These are phyloP conservation scores for Coemansia sp. DNA, from an alignment of 192 early-diverging fungal species.

Conservation along the genomic window DNA sequence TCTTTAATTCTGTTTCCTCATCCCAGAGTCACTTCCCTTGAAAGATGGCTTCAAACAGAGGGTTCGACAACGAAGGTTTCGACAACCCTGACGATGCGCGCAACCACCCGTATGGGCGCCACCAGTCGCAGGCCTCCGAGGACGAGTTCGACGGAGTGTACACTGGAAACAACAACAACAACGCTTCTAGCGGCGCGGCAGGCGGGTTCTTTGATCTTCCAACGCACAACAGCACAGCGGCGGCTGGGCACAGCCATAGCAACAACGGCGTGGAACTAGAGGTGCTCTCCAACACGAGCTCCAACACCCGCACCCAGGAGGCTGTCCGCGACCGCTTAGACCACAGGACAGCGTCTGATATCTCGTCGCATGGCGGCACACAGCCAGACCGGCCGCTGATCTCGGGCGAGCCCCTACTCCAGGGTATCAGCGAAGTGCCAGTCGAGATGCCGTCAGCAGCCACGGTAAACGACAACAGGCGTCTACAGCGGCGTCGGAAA, in stretches of 20 bases:
- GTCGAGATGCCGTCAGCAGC: conserved; percentile 11
- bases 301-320: conserved; percentile 37
- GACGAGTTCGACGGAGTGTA: conserved; percentile 43
- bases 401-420: conserved; percentile 36
- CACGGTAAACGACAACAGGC: conserved; percentile 19
- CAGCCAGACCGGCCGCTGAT: conserved; percentile 47
- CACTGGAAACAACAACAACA: conserved; percentile 4
- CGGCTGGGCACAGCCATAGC: background rate
- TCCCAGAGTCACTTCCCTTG: background rate
- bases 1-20: too few species aligned
- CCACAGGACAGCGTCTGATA: conserved; percentile 45
- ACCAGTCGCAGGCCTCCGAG: conserved; percentile 10
- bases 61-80: conserved; percentile 18
- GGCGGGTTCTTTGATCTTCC: conserved; percentile 29
- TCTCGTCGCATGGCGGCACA: conserved; percentile 48
- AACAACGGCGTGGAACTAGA: conserved; percentile 47
- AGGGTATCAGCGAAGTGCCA: conserved; percentile 39
- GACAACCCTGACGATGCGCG: conserved; percentile 5
- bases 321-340: conserved; percentile 36
- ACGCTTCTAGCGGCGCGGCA: background rate
- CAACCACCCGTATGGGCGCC: conserved; percentile 5
- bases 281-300: conserved; percentile 45
- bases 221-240: conserved; percentile 7
- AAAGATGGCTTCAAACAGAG: background rate
- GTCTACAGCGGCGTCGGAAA: conserved; percentile 25